Conservation (phyloP, 2,329 filamentous ascomycete genomes). For the Torrubiella hemipterigena region DNA sequence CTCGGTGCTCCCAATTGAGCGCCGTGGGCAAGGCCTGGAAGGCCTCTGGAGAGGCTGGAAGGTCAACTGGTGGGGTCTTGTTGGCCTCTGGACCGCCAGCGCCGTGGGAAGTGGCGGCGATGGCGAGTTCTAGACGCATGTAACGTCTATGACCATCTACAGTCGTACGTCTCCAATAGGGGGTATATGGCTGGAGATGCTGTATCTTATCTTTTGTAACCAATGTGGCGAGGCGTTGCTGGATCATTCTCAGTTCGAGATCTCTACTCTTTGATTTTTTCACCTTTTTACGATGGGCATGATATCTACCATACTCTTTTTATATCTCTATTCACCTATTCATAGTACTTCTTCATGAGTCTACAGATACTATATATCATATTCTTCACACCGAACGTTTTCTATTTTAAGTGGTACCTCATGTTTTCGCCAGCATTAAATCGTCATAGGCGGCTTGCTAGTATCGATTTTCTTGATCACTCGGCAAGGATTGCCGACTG, state of each 20-base stretch:
- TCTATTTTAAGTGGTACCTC: constrained; percentile 2
- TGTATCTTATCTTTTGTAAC: background rate
- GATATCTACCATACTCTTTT: constrained; percentile 23
- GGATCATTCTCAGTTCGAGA: background rate
- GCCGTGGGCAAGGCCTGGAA: constrained; percentile 54
- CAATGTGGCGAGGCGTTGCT: constrained; percentile 3
- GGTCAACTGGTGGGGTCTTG: constrained; percentile 65
- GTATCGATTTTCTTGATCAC: constrained; percentile 33
- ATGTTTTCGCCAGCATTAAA: background rate
- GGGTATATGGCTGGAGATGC: too few relatives aligned
- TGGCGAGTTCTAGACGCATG: constrained; percentile 38
- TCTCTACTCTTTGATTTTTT: constrained; percentile 7
- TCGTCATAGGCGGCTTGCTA: constrained; percentile 1
- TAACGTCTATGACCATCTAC: background rate
- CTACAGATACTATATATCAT: background rate
- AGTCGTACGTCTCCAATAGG: too few relatives aligned
- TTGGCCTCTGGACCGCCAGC: constrained; percentile 61
- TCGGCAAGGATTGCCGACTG: constrained; percentile 55
- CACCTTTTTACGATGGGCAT: constrained; percentile 11
- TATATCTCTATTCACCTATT: background rate
- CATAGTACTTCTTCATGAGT: background rate
- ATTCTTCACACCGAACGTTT: background rate
- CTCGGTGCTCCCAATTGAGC: constrained; percentile 23
- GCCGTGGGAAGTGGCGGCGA: constrained; percentile 50
- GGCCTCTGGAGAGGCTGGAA: constrained; percentile 66